Evolutionary conservation across 164 flowering plant genomes (phyloP).

Genomic region (Amborella trichopoda): DNA sequence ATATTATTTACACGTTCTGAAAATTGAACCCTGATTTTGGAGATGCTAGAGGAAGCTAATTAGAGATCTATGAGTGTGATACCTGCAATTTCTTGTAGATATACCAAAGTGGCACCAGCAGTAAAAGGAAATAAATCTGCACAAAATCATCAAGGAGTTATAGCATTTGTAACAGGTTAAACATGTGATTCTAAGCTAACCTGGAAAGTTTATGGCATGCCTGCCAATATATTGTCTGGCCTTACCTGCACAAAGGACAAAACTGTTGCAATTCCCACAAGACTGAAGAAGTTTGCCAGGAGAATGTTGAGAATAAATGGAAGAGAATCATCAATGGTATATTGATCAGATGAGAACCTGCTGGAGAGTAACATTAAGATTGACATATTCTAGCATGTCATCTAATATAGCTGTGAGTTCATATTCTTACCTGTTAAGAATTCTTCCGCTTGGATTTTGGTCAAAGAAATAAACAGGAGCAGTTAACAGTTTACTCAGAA

Average conservation of each 20-base stretch:
- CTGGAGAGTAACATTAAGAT: conserved; percentile 12
- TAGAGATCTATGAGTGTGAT: no score
- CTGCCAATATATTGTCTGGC: no score
- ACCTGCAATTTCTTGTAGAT: conserved; percentile 86
- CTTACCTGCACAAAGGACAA: conserved; percentile 80
- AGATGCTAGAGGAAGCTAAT: no score
- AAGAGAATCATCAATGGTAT: conserved; percentile 91
- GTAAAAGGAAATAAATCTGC: conserved; percentile 66
- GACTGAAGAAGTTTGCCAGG: conserved; percentile 75
- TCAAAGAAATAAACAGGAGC: conserved; percentile 83
- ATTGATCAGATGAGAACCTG: conserved; percentile 93
- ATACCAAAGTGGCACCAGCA: conserved; percentile 77
- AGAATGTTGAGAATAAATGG: conserved; percentile 97
- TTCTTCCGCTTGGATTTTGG: conserved; percentile 86
- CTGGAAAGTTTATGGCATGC: no score
- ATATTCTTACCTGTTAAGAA: conserved; percentile 66
- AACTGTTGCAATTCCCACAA: conserved; percentile 68
- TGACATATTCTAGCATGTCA: no score
- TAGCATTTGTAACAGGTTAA: conserved; percentile 1
- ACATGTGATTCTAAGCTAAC: background rate
- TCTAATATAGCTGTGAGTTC: no score
- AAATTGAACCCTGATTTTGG: no score
- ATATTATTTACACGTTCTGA: no score
- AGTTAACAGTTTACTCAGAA: conserved; percentile 45
- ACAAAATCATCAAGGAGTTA: conserved; percentile 7